A percentile compares a stretch with the other conserved stretches of the same genome.
Conservation (phyloP, 164 flowering plant genomes). For the Kalanchoe fedtschenkoi region DNA sequence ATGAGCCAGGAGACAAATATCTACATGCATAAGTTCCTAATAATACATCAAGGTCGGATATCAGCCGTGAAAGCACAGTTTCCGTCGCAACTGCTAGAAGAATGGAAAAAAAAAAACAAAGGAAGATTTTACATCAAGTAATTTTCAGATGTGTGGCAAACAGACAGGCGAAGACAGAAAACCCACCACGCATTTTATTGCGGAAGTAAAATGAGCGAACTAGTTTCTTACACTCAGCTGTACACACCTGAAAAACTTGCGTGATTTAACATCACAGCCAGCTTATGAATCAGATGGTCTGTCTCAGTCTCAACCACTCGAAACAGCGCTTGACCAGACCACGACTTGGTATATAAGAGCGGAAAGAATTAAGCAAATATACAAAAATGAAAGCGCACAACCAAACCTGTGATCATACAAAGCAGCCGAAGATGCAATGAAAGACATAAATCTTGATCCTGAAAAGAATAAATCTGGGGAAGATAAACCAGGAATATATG, state of each 20-base stretch:
- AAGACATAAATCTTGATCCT: constrained; percentile 14
- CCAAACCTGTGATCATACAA: constrained; percentile 48
- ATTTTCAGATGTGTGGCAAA: background rate
- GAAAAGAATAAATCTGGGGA: constrained; percentile 20
- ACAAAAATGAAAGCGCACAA: constrained; percentile 62
- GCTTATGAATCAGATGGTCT: constrained; percentile 27
- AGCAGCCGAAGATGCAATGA: constrained; percentile 24
- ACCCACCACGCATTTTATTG: constrained; percentile 31
- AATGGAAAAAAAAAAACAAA: background rate
- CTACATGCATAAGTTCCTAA: background rate
- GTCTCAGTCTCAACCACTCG: constrained; percentile 20
- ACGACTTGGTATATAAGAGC: constrained; percentile 15
- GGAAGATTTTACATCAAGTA: background rate
- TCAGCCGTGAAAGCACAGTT: background rate
- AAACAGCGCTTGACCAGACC: constrained; percentile 18
- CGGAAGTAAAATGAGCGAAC: constrained; percentile 13
- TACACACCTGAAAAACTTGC: constrained; percentile 44
- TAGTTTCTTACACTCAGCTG: constrained; percentile 42
- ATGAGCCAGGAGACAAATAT: background rate
- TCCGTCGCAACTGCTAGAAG: background rate
- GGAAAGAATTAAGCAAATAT: constrained; percentile 3
- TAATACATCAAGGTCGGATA: background rate
- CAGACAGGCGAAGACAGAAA: background rate
- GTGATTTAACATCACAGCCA: constrained; percentile 25
- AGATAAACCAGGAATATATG: constrained; percentile 12